Evolutionary conservation across 257 asterid species (phyloP), one percentile per base, ranked within the genome.

Genomic region (Leptodermis oblonga): DNA sequence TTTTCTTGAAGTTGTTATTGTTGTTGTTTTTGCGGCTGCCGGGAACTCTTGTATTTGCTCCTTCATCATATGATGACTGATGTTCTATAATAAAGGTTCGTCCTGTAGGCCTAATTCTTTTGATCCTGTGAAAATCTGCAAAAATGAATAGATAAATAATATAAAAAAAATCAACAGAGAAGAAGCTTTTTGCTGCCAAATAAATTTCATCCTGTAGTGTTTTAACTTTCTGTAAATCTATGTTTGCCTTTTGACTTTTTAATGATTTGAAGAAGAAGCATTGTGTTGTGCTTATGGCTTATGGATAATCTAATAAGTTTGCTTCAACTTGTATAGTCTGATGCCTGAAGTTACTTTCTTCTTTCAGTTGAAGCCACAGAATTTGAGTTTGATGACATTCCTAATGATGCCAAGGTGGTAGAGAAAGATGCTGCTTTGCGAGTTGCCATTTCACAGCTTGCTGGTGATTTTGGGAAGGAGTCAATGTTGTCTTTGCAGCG

Each of bases 401-500:
- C 80, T 22, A 89, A 71, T 67, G 95, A 87, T 74, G 75, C 70
- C 58, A 85, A 82, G 79, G 74, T 69, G 42, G 69, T 81, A 42
- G 89, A 87, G 83, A 94, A 89, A 85, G 90, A 89, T 30, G 67
- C 80, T 9, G 97, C 99, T 63, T 72, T 93, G 76, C 92, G 86
- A 20, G 65, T 51, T 67, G 99, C 99, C 67, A 83, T 93, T 55
- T 80, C 96, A 0, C 85, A 80, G 66, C 81, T 93, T 76, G 75
- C 93, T 37, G 86, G 88, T 33, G 96, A 85, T 63, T 86, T 90
- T 77, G 86, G 95, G 63, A 88, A 87, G 72, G 96, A 91, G 73
- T 89, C 96, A 1, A 88, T 82, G 96, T 75, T 92, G 70, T 90
- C 97, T 2, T 72, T 88, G 87, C 95, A 86, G 64, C 88, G 95